Evolutionary conservation across 805 yeast species (phyloP), one percentile per base, ranked within the genome.

Genomic region (Kluyveromyces aestuarii): DNA sequence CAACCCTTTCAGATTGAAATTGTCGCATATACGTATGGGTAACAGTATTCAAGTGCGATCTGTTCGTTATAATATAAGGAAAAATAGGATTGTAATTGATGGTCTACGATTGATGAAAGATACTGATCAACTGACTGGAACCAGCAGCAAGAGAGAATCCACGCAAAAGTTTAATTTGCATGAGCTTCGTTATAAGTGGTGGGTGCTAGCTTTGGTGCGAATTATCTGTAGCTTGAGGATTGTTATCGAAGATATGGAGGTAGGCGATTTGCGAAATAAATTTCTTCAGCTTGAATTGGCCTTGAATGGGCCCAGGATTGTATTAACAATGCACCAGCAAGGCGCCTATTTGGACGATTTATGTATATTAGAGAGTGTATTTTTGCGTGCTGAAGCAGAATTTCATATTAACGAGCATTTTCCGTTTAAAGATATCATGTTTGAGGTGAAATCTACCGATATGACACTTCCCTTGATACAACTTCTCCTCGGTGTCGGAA

Each of bases 381-480:
- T 33, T n/a, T 3, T 43, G 39, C 35, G 16, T 14, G 33, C 45
- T 14, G 27, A 43, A 16, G 38, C 45, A 10, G 39, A 17, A 6
- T 8, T 43, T 2, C 30, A 43, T 35, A 2, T 36, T 8, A 8
- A 14, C 9, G 18, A 14, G 27, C 39, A 37, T n/a, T 43, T 43
- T 38, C 45, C 45, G 4, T 33, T 43, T 7, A 33, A 18, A 13
- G 36, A 44, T 19, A 37, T 55, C 2, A 27, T 27, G 8, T 9
- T 54, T 2, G 63, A 61, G 37, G 27, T 59, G 2, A 60, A 60
- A 38, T 16, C 56, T 8, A 63, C 63, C 13, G 55, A 54, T 25
- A 19, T 60, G 8, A 41, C 44, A 8, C 11, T 61, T 17, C 60
- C 64, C 16, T 27, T 55, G 16, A 40, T 50, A 8, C 21, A 39